Evolutionary conservation across 495 filamentous ascomycete species (phyloP).

Genomic region (Parmelia sp.): DNA sequence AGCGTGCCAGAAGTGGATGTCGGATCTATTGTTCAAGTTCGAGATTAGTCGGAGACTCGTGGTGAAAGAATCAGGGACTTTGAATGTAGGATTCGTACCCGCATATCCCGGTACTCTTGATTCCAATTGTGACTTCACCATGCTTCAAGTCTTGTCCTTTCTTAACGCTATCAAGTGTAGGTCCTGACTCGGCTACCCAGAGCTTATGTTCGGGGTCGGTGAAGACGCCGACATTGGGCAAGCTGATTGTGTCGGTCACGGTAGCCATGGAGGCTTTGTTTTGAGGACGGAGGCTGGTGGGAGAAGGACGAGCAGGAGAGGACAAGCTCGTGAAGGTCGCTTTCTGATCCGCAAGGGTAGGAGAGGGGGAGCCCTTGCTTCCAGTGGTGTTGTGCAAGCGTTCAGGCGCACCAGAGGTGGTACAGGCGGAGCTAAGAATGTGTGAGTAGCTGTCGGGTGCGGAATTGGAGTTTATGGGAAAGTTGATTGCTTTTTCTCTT

Average conservation of each 20-base stretch:
- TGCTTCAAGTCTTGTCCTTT: conserved; percentile 61
- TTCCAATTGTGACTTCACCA: conserved; percentile 53
- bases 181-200: conserved; percentile 75
- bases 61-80: neutral
- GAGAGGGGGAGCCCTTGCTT: conserved; percentile 5
- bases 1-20: conserved; percentile 54
- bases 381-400: neutral
- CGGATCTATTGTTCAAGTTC: conserved; percentile 55
- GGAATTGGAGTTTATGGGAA: neutral
- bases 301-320: conserved; percentile 11
- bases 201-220: conserved; percentile 88
- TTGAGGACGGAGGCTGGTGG: conserved; percentile 10
- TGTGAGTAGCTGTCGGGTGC: neutral
- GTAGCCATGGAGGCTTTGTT: conserved; percentile 20
- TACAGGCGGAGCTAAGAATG: conserved; percentile 11
- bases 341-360: conserved; percentile 15
- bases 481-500: neutral
- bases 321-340: conserved; percentile 18
- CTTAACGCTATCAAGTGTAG: conserved; percentile 67
- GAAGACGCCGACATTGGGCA: conserved; percentile 90
- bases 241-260: conserved; percentile 33
- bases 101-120: conserved; percentile 48
- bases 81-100: conserved; percentile 35
- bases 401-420: conserved; percentile 13
- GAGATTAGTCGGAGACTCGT: neutral